Evolutionary conservation across 306 rosid genomes (phyloP), one percentile per base, ranked within the genome.

Genomic region (Canavalia ensiformis): DNA sequence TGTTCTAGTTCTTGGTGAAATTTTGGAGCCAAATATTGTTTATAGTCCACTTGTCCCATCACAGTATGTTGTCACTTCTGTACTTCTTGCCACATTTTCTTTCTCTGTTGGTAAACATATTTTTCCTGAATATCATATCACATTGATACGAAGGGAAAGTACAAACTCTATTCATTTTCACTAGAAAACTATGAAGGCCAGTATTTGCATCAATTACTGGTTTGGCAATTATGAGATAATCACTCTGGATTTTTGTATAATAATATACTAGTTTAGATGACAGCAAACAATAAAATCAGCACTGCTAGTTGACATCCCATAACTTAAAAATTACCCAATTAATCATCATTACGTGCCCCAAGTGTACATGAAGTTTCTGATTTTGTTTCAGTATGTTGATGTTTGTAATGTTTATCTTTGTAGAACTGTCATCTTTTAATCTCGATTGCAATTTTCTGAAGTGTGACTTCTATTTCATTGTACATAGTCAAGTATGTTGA

Each of bases 1-100:
- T 30, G 73, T 91, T 58, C 87, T 91, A 75, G 98, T 94, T 91
- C 94, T 94, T 81, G 98, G 98, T 62, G 95, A 94, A 88, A 92
- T 94, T 84, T 73, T 92, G 92, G 97, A 94, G 97, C 98, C 98
- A 73, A 83, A 72, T 84, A 91, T 94, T 76, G 97, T 90, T 65
- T 94, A 92, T 82, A 94, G 91, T 84, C 98, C 98, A 28, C 97
- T 94, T 85, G 97, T 94, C 42, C 94, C 98, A 6, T 89, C 92
- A 44, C 98, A 92, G 98, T 94, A 91, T 51, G 97, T 85, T 81
- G 80, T 83, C 86, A 59, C 75, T 81, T 85, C 77, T 47, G 78
- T 60, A 29, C 2, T 76, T 62, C 29, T 51, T 68, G 74, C 35
- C 31, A 10, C 39, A 67, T 57, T 56, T 78, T 57, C 44, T 79